Percentiles rank a stretch among this genome's conserved stretches.
Conservation (phyloP, 768 basidiomycete species). For the Gloeostereum incarnatum region DNA sequence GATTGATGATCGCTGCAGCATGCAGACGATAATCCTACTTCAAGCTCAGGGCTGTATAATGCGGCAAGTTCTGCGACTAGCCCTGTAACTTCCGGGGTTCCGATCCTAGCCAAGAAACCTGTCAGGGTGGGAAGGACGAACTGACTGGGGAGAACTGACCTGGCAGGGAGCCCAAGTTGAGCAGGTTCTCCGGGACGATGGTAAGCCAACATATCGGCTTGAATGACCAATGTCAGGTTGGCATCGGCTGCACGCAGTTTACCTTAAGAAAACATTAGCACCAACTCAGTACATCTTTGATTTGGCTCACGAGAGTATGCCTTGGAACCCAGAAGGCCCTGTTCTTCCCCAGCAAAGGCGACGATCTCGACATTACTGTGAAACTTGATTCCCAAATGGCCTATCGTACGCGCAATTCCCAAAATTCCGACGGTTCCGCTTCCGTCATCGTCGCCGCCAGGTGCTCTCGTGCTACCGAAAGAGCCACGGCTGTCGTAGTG, state of each 20-base stretch:
- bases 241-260: slow-evolving; percentile 47
- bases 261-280: slow-evolving; percentile 24
- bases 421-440: slow-evolving; percentile 57
- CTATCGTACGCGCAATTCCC: slow-evolving; percentile 70
- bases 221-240: slow-evolving; percentile 76
- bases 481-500: slow-evolving; percentile 92
- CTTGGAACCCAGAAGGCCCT: slow-evolving; percentile 72
- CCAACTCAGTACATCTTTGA: neutral
- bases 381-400: slow-evolving; percentile 57
- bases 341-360: slow-evolving; percentile 88
- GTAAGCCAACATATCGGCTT: slow-evolving; percentile 91
- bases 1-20: slow-evolving; percentile 95
- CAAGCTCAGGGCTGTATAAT: slow-evolving; percentile 76
- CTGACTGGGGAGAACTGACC: slow-evolving; percentile 29
- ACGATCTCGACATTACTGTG: slow-evolving; percentile 70
- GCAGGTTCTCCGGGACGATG: slow-evolving; percentile 68
- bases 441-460: slow-evolving; percentile 44
- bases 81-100: slow-evolving; percentile 65
- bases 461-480: slow-evolving; percentile 67
- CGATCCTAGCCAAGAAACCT: slow-evolving; percentile 44
- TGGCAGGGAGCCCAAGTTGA: slow-evolving; percentile 74
- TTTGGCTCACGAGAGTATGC: slow-evolving; percentile 68
- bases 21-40: slow-evolving; percentile 58
- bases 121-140: neutral
- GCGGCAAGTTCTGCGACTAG: slow-evolving; percentile 67